Evolutionary conservation across 306 rosid species (phyloP).

Genomic region (Prunus davidiana): DNA sequence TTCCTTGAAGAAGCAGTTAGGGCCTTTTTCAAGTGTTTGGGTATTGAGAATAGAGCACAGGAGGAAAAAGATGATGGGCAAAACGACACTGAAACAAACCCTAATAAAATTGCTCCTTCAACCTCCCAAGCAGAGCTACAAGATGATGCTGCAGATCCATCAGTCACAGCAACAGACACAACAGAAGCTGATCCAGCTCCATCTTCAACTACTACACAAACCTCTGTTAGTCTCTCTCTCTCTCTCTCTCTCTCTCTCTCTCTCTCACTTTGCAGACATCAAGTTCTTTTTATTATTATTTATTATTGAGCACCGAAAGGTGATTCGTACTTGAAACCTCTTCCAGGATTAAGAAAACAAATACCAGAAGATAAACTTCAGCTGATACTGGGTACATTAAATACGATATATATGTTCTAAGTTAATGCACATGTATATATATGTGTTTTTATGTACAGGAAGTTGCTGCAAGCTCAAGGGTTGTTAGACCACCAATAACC

Average conservation of each 20-base stretch:
- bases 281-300: not conserved
- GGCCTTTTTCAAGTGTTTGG: conserved; percentile 12
- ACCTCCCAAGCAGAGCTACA: not conserved
- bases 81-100: not conserved
- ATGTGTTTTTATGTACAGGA: conserved; percentile 1
- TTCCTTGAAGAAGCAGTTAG: conserved; percentile 1
- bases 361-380: not conserved
- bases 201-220: conserved; percentile 10
- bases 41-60: not conserved
- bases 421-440: not conserved
- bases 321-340: not conserved
- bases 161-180: conserved; percentile 2
- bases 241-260: too few species aligned
- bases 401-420: too few species aligned
- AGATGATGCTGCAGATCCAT: not conserved
- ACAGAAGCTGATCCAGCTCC: conserved; percentile 4
- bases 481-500: not conserved
- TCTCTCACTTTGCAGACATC: not conserved
- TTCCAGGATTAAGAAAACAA: not conserved
- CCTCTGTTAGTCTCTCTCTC: not conserved
- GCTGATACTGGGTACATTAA: too few species aligned
- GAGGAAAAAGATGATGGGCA: not conserved
- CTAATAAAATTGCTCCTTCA: not conserved
- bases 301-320: not conserved
- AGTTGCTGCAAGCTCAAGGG: not conserved